These are phyloP conservation scores for Trametes gibbosa DNA, from an alignment of 768 basidiomycete species.

Conservation along the genomic window DNA sequence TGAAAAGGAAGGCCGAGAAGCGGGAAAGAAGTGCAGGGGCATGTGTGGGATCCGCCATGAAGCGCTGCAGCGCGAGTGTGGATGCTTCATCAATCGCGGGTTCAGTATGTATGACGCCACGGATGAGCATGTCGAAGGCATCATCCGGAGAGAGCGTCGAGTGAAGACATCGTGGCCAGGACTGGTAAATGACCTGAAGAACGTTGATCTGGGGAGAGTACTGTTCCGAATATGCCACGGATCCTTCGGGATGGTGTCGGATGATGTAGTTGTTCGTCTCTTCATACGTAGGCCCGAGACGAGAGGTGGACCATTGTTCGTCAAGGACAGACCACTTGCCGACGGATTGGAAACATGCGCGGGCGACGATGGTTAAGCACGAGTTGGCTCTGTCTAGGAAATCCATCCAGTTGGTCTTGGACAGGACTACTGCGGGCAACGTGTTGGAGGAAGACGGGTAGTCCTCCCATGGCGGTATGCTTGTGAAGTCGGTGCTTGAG, in stretches of 20 bases:
- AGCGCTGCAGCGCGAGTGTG: slow-evolving; percentile 62
- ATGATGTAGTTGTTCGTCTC: slow-evolving; percentile 68
- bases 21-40: slow-evolving; percentile 57
- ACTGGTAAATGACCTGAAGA: slow-evolving; percentile 73
- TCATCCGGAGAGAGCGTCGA: slow-evolving; percentile 51
- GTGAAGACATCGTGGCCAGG: slow-evolving; percentile 81
- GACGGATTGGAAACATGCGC: slow-evolving; percentile 58
- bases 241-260: slow-evolving; percentile 63
- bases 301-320: slow-evolving; percentile 72
- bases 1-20: slow-evolving; percentile 74
- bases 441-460: slow-evolving; percentile 70
- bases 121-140: slow-evolving; percentile 74
- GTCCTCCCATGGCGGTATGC: slow-evolving; percentile 53
- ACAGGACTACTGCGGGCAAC: slow-evolving; percentile 50
- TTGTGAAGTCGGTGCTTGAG: slow-evolving; percentile 62
- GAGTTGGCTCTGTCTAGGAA: slow-evolving; percentile 67
- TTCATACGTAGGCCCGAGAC: slow-evolving; percentile 58
- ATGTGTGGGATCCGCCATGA: slow-evolving; percentile 59
- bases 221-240: slow-evolving; percentile 63
- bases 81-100: slow-evolving; percentile 71
- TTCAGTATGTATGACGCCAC: slow-evolving; percentile 84
- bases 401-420: slow-evolving; percentile 67
- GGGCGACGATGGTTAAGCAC: slow-evolving; percentile 55
- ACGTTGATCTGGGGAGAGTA: slow-evolving; percentile 64
- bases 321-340: slow-evolving; percentile 83